Evolutionary conservation across 768 basidiomycete genomes (phyloP), one percentile per base, ranked within the genome.

Genomic region (Termitomyces sp.): DNA sequence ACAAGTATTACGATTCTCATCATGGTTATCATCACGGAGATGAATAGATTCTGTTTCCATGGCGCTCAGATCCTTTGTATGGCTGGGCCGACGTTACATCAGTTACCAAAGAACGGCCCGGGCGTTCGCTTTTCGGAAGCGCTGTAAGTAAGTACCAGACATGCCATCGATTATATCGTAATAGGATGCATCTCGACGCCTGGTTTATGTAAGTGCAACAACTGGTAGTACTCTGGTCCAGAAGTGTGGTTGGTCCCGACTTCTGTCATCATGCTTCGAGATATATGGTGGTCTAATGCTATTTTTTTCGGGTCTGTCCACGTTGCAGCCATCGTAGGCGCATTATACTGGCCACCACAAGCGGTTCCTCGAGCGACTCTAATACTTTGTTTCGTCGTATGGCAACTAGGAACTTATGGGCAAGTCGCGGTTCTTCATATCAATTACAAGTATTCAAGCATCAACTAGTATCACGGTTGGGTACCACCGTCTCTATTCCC

Each of bases 401-500:
- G 87, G 88, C 88, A 91, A 66, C 66, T 86, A 15, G 83, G 87
- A 16, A 81, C 79, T 50, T 87, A 90, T 67, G 86, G 89, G 88
- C 81, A 67, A 65, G 80, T 73, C 16, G 33, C 20, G 22, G 18
- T 45, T 29, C 36, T 47, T 51, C 42, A 29, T 44, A 9, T 28
- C 26, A 50, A 51, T 50, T 6, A 4, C 33, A 41, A 24, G n/a
- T 56, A 34, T 56, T 29, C 9, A 20, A 39, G 54, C 49, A 45
- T 36, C 39, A 33, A 57, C 59, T 57, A 88, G 88, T 1, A 83
- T 91, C 49, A 90, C 85, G 3, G 75, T 88, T 62, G 89, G 89
- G 1, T 91, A 91, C 67, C 89, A 91, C 66, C 79, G 89, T 37
- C 70, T 92, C n/a, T 90, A 86, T 70, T 88, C 88, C 5, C 90